Conservation (phyloP, 1,284 basidiomycete species). For the Cryptococcus wingfieldii region DNA sequence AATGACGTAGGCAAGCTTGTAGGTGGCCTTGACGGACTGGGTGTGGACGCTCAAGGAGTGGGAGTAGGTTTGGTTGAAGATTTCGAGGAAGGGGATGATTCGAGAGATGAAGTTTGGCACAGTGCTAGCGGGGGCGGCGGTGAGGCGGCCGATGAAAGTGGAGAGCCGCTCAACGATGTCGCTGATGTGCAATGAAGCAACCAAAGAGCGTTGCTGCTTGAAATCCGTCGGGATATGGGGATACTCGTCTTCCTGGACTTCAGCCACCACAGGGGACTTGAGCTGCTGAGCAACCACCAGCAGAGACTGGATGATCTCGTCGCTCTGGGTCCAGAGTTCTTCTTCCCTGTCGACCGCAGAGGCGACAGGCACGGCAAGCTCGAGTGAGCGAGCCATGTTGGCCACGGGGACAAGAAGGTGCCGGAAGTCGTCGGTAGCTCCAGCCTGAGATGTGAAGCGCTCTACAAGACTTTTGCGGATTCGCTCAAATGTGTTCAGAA, state of each 20-base stretch:
- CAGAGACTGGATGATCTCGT: slow-evolving; percentile 58
- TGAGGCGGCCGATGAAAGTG: slow-evolving; percentile 19
- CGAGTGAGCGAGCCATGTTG: slow-evolving; percentile 51
- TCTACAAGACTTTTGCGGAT: slow-evolving; percentile 8
- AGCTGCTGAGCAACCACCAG: slow-evolving; percentile 63
- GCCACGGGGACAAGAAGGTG: slow-evolving; percentile 55
- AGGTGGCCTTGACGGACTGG: slow-evolving; percentile 60
- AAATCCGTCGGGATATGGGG: slow-evolving; percentile 35
- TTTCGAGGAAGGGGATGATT: slow-evolving; percentile 49
- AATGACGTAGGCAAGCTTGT: slow-evolving; percentile 79
- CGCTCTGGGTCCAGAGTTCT: slow-evolving; percentile 34
- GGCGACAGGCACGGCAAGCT: background rate
- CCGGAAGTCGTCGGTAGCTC: slow-evolving; percentile 48
- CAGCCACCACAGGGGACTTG: slow-evolving; percentile 36
- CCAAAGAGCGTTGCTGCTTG: slow-evolving; percentile 19
- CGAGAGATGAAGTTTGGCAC: slow-evolving; percentile 28
- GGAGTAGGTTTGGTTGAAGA: slow-evolving; percentile 58
- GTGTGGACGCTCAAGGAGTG: slow-evolving; percentile 19
- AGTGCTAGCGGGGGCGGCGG: background rate
- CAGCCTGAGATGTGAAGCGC: slow-evolving; percentile 11
- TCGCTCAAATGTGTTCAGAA: slow-evolving; percentile 10
- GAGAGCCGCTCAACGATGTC: slow-evolving; percentile 39
- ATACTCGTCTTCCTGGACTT: slow-evolving; percentile 28
- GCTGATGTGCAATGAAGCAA: slow-evolving; percentile 32
- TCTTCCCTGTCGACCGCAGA: too few relatives aligned